These are phyloP conservation scores for Nakataea oryzae DNA, from an alignment of 2,329 filamentous ascomycete genomes.

Conservation along the genomic window DNA sequence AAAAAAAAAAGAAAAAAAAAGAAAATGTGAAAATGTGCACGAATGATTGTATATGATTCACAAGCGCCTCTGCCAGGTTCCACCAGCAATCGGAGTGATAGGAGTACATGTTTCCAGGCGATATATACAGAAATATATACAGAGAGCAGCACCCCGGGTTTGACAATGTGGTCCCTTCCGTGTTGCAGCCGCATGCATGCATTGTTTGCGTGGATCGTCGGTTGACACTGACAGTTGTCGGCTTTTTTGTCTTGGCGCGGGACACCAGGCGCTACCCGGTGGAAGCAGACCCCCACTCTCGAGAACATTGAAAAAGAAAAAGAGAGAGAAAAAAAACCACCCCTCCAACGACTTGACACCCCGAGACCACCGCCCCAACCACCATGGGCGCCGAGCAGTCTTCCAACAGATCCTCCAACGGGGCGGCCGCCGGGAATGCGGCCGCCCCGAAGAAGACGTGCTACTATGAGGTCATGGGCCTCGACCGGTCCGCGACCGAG, in stretches of 20 bases:
- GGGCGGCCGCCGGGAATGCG: conserved; percentile 10
- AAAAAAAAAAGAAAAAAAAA: too few relatives aligned
- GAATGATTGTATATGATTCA: not conserved
- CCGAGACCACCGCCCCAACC: conserved; percentile 2
- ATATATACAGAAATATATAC: too few relatives aligned
- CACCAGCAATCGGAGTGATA: not conserved
- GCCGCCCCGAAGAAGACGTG: conserved; percentile 47
- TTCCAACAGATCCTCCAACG: conserved; percentile 22
- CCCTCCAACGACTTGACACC: not conserved
- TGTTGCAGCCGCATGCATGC: not conserved
- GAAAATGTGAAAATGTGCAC: not conserved
- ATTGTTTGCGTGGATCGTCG: not conserved
- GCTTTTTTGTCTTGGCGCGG: not conserved
- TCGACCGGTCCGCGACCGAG: conserved; percentile 63
- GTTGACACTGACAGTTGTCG: not conserved
- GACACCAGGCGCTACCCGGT: not conserved
- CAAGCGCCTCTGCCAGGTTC: too few relatives aligned
- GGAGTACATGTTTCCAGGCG: not conserved
- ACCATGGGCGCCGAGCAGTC: conserved; percentile 49
- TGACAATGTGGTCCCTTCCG: too few relatives aligned
- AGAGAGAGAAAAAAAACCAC: too few relatives aligned
- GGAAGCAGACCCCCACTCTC: not conserved
- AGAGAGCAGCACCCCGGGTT: too few relatives aligned
- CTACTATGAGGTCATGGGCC: conserved; percentile 75
- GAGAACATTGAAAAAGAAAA: too few relatives aligned